Evolutionary conservation across 2,329 filamentous ascomycete species (phyloP), one percentile per base, ranked within the genome.

Genomic region (Malbranchea zuffiana): DNA sequence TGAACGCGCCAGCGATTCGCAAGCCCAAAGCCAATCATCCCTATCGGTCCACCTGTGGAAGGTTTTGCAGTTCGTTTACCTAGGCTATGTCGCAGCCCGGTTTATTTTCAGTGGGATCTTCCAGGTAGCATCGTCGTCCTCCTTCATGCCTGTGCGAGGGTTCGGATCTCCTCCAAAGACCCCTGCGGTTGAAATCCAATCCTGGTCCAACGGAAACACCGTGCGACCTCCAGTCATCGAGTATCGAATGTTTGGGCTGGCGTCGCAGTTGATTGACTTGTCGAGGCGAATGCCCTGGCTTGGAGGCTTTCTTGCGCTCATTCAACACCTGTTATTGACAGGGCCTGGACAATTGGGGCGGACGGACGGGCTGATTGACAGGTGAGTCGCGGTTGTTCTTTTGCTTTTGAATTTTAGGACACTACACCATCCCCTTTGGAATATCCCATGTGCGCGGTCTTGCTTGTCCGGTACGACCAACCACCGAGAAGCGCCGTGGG

Each of bases 211-310:
- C 24, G 41, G 40, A 30, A 41, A 44, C 49, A 47, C 52, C 42
- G 47, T 52, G 46, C 59, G 54, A 43, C 71, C 69, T 41, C 80
- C 85, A 36, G 71, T 95, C 48, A 63, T 90, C 43, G 71, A 73
- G 47, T 94, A 90, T 70, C 75, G 74, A 50, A 57, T 84, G 35
- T 94, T 82, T 78, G 68, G 76, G 50, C 83, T 82, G 60, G 58
- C 80, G 39, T 78, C 77, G 44, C 78, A 75, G 56, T 61, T 93
- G 44, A 62, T 86, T 48, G 78, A 86, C 66, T 62, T 94, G 54
- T 70, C 80, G 48, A 60, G 67, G 47, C 82, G 85, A 60, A 93
- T 94, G 85, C 88, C 88, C 45, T 96, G 88, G 88, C 71, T 94
- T 39, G 71, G 70, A 54, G 84, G 84, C 54, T 66, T 74, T 48